Evolutionary conservation across 805 yeast species (phyloP).

Genomic region (Candida krabiensis): DNA sequence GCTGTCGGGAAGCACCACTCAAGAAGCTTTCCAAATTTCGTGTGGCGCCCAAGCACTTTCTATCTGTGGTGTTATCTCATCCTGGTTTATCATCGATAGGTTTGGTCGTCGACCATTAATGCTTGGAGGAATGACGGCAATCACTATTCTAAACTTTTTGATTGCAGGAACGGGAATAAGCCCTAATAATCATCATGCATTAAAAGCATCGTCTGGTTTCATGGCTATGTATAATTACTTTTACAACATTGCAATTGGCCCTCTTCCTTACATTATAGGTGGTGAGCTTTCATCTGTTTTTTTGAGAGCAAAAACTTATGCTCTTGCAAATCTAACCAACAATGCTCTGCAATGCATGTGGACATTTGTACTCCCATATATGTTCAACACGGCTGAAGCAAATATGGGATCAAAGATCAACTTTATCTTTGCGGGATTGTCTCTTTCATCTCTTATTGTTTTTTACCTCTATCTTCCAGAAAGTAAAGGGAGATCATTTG

Average conservation of each 20-base stretch:
- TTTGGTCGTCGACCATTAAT: conserved; percentile 39
- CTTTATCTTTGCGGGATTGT: conserved; percentile 44
- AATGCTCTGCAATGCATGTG: conserved; percentile 35
- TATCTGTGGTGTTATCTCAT: conserved; percentile 29
- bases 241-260: conserved; percentile 33
- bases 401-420: conserved; percentile 52
- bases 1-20: conserved; percentile 46
- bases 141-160: conserved; percentile 25
- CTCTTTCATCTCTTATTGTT: conserved; percentile 38
- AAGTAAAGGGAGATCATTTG: conserved; percentile 55
- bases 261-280: conserved; percentile 28
- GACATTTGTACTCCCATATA: conserved; percentile 45
- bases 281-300: conserved; percentile 42
- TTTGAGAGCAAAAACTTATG: conserved; percentile 42
- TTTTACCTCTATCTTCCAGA: conserved; percentile 57
- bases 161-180: conserved; percentile 30
- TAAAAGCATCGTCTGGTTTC: conserved; percentile 31
- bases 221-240: conserved; percentile 25
- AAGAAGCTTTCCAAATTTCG: conserved; percentile 35
- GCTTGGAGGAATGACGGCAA: conserved; percentile 27
- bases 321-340: conserved; percentile 32
- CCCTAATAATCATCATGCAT: conserved; percentile 22
- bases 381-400: conserved; percentile 48
- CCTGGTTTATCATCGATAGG: conserved; percentile 44
- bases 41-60: conserved; percentile 37